Evolutionary conservation across 1,139 yeast species (phyloP).

Genomic region (Saccharomyces hybrid): DNA sequence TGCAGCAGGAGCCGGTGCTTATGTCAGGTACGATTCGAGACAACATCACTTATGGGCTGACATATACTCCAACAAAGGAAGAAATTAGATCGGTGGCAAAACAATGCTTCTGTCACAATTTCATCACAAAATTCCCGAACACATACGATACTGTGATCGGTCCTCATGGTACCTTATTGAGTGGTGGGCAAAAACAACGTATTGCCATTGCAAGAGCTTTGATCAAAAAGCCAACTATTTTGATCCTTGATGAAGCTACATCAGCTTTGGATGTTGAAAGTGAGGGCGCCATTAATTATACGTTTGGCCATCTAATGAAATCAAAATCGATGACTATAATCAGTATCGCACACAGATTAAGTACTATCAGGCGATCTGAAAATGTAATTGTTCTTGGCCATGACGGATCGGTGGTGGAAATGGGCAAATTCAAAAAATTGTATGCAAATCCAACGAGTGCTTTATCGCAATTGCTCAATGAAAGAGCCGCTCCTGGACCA

Average conservation of each 20-base stretch:
- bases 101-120: conserved; percentile 70
- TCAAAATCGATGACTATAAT: conserved; percentile 67
- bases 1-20: conserved; percentile 89
- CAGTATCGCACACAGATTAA: conserved; percentile 85
- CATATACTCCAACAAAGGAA: conserved; percentile 38
- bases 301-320: conserved; percentile 54
- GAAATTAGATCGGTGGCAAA: conserved; percentile 66
- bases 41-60: conserved; percentile 70
- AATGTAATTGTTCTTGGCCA: conserved; percentile 71
- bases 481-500: conserved; percentile 26
- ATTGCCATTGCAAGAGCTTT: conserved; percentile 78
- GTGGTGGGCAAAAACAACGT: conserved; percentile 86
- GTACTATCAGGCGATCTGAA: conserved; percentile 82
- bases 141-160: conserved; percentile 82
- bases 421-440: conserved; percentile 62
- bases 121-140: conserved; percentile 69
- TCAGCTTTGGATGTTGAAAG: conserved; percentile 80
- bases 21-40: conserved; percentile 87
- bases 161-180: conserved; percentile 75
- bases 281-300: conserved; percentile 72
- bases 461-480: conserved; percentile 60
- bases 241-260: conserved; percentile 76
- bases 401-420: conserved; percentile 77
- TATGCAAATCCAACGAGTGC: conserved; percentile 58
- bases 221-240: conserved; percentile 61